A percentile compares a stretch with the other conserved stretches of the same genome.
These are phyloP conservation scores for Abortiporus biennis DNA, from an alignment of 1,284 basidiomycete species.

Conservation along the genomic window DNA sequence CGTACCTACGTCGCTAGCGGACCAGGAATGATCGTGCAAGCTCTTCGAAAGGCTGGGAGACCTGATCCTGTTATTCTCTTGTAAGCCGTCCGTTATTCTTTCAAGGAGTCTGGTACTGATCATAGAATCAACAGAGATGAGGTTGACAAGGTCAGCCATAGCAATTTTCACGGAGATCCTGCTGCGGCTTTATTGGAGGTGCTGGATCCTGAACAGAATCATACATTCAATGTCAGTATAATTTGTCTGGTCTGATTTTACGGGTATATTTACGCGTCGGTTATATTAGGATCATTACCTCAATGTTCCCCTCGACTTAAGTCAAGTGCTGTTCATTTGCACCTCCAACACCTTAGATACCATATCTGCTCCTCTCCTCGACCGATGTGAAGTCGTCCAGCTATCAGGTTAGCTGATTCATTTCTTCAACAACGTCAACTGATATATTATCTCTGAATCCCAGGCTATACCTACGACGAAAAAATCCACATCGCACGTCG, in stretches of 20 bases:
- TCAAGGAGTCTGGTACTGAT: background rate
- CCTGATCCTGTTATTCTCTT: conserved; percentile 77
- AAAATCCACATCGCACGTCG: conserved; percentile 84
- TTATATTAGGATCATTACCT: conserved; percentile 77
- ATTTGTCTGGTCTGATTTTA: conserved; percentile 6
- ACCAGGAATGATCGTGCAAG: conserved; percentile 84
- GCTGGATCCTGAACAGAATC: conserved; percentile 89
- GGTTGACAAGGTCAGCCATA: conserved; percentile 85
- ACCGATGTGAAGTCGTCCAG: conserved; percentile 69
- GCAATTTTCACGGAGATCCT: conserved; percentile 87
- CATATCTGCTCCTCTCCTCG: conserved; percentile 78
- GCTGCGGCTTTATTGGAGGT: conserved; percentile 85
- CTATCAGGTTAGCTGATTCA: conserved; percentile 47
- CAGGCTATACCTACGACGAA: conserved; percentile 86
- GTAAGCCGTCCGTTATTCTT: conserved; percentile 35
- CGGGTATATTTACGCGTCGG: background rate
- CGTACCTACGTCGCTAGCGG: conserved; percentile 89
- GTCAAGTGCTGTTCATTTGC: conserved; percentile 85
- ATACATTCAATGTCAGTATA: conserved; percentile 68
- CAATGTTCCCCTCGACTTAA: conserved; percentile 86
- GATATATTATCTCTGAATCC: conserved; percentile 23
- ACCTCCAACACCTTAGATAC: conserved; percentile 85
- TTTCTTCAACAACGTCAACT: background rate
- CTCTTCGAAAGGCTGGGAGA: conserved; percentile 80
- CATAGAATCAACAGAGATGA: conserved; percentile 49